Conservation (phyloP, 495 filamentous ascomycete species). For the Amphirosellinia nigrospora region DNA sequence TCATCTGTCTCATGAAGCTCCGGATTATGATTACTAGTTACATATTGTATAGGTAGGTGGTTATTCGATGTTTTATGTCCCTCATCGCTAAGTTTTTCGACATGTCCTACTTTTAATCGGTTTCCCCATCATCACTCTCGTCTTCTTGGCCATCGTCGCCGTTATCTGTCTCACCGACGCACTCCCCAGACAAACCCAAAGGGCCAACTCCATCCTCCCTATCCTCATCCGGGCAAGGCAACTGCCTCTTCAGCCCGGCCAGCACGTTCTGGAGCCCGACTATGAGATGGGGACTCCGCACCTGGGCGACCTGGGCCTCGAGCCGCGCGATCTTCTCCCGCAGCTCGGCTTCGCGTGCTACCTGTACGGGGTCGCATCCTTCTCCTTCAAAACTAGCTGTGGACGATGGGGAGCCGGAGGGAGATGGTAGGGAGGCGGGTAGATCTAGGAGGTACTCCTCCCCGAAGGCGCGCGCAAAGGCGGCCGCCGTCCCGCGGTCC, state of each 20-base stretch:
- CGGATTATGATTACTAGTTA: neutral
- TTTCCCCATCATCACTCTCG: neutral
- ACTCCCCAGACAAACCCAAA: too few species aligned
- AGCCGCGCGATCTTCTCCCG: slow-evolving; percentile 40
- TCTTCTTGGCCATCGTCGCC: slow-evolving; percentile 6
- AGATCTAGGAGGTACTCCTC: slow-evolving; percentile 30
- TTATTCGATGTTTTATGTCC: neutral
- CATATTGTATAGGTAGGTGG: neutral
- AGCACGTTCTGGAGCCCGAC: slow-evolving; percentile 39
- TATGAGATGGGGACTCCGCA: slow-evolving; percentile 37
- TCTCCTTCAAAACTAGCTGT: slow-evolving; percentile 19
- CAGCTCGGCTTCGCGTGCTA: slow-evolving; percentile 34
- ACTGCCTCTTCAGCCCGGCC: slow-evolving; percentile 36
- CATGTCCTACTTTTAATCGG: too few species aligned
- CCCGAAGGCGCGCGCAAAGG: slow-evolving; percentile 54
- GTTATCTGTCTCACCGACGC: neutral
- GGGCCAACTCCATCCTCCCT: too few species aligned
- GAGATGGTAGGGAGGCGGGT: slow-evolving; percentile 13
- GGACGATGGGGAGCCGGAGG: slow-evolving; percentile 23
- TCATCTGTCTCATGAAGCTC: neutral
- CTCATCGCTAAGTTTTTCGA: neutral
- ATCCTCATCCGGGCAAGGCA: slow-evolving; percentile 26
- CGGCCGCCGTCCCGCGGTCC: slow-evolving; percentile 38
- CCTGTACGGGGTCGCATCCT: slow-evolving; percentile 30
- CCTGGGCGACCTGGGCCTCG: slow-evolving; percentile 32